phyloP scores from a whole-genome alignment of 129 eudicot genomes.

The Pittosporum tobira region DNA sequence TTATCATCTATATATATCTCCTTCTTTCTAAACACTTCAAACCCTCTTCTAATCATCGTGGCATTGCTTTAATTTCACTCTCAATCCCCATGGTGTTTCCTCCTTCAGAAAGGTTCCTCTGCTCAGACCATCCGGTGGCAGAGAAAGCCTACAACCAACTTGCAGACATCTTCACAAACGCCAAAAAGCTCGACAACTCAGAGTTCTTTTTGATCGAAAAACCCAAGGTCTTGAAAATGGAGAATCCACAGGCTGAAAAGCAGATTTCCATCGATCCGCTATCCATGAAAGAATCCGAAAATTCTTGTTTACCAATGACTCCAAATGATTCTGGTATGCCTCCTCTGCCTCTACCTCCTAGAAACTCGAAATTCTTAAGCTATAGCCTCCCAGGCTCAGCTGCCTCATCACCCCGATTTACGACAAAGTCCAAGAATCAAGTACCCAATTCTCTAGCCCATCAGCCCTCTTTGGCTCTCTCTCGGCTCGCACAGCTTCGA shows the following conservation, averaged over 20 bases:
- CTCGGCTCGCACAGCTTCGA: constrained; percentile 42
- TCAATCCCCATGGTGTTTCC: constrained; percentile 4
- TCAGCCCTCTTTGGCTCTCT: constrained; percentile 55
- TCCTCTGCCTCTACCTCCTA: constrained; percentile 25
- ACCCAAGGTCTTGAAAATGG: constrained; percentile 15
- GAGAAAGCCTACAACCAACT: constrained; percentile 14
- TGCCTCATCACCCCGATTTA: constrained; percentile 41
- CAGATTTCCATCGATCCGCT: constrained; percentile 75
- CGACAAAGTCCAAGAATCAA: constrained; percentile 16
- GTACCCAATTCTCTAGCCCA: constrained; percentile 17
- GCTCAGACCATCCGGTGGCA: constrained; percentile 9
- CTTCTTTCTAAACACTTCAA: constrained; percentile 3
- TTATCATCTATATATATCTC: background rate
- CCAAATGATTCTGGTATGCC: background rate
- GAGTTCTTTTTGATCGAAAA: constrained; percentile 15
- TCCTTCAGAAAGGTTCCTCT: constrained; percentile 5
- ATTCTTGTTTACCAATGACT: constrained; percentile 5
- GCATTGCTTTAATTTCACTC: background rate
- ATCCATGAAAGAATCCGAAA: constrained; percentile 35
- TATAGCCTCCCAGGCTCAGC: constrained; percentile 69
- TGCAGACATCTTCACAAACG: constrained; percentile 7
- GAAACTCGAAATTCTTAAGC: constrained; percentile 47
- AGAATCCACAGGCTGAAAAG: constrained; percentile 34
- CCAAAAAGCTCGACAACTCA: background rate
- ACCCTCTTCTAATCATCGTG: background rate